A percentile compares a stretch with the other conserved stretches of the same genome.
Evolutionary conservation across 345 rosid genomes (phyloP).

Genomic region (Citropsis articulata): DNA sequence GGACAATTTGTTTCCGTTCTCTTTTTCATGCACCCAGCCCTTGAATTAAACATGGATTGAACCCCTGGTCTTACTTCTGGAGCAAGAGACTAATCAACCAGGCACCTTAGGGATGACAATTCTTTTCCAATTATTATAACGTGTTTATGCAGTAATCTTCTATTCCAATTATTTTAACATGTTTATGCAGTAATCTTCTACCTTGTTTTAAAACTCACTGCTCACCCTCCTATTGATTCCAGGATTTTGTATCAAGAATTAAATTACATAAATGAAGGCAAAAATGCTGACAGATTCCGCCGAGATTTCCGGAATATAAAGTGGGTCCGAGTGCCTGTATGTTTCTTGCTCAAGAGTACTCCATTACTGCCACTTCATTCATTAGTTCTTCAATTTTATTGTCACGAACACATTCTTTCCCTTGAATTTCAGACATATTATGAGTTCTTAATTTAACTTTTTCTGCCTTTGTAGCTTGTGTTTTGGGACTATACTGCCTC

Average conservation of each 20-base stretch:
- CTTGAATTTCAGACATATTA: neutral
- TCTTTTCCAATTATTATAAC: too few species aligned
- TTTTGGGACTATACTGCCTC: conserved; percentile 88
- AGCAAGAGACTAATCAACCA: too few species aligned
- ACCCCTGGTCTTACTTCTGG: too few species aligned
- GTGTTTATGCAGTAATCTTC: too few species aligned
- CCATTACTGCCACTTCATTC: neutral
- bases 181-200: neutral
- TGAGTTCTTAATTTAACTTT: neutral
- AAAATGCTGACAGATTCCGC: conserved; percentile 85
- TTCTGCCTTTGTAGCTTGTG: conserved; percentile 52
- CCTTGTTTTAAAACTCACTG: neutral
- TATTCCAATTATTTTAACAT: too few species aligned
- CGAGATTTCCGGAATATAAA: conserved; percentile 85
- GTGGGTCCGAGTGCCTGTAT: conserved; percentile 97
- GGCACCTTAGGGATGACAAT: too few species aligned
- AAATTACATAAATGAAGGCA: conserved; percentile 94
- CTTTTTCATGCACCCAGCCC: too few species aligned
- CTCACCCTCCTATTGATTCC: conserved; percentile 26
- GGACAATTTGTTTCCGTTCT: neutral
- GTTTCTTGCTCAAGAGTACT: conserved; percentile 32
- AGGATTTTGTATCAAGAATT: conserved; percentile 93
- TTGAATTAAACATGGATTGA: too few species aligned
- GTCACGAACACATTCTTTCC: neutral
- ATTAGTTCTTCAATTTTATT: neutral